These are phyloP conservation scores for Inga laurina DNA, from an alignment of 306 rosid species.

Conservation along the genomic window DNA sequence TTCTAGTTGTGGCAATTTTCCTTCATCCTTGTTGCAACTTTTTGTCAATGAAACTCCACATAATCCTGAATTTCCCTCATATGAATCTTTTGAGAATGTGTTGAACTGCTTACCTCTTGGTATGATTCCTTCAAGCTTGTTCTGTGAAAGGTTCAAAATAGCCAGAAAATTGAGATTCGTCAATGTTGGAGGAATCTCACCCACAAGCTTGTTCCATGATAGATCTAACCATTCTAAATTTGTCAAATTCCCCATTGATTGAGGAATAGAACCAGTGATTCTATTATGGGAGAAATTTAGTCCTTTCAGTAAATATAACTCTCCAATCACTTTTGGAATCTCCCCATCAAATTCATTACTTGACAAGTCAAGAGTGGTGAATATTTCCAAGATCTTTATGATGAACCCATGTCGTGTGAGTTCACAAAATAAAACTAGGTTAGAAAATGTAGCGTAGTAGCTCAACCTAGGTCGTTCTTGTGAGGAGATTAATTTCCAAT, in stretches of 20 bases:
- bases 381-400: neutral
- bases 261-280: neutral
- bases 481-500: too few relatives aligned
- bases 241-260: conserved; percentile 7
- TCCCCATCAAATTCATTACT: conserved; percentile 13
- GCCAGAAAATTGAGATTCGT: neutral
- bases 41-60: neutral
- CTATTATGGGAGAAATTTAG: neutral
- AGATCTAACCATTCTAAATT: conserved; percentile 13
- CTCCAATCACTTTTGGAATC: neutral
- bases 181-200: conserved; percentile 21
- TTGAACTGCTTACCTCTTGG: neutral
- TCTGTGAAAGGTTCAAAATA: neutral
- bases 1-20: neutral
- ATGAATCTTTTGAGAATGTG: neutral
- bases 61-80: neutral
- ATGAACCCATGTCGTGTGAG: too few relatives aligned
- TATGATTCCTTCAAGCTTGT: neutral
- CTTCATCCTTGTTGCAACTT: neutral
- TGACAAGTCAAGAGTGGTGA: conserved; percentile 19
- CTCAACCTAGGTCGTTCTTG: too few relatives aligned
- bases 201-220: neutral
- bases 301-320: neutral
- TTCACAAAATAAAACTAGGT: too few relatives aligned
- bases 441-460: too few relatives aligned